Evolutionary conservation across 108 stramenopile genomes (phyloP).

Genomic region (Cyclotella sp.): DNA sequence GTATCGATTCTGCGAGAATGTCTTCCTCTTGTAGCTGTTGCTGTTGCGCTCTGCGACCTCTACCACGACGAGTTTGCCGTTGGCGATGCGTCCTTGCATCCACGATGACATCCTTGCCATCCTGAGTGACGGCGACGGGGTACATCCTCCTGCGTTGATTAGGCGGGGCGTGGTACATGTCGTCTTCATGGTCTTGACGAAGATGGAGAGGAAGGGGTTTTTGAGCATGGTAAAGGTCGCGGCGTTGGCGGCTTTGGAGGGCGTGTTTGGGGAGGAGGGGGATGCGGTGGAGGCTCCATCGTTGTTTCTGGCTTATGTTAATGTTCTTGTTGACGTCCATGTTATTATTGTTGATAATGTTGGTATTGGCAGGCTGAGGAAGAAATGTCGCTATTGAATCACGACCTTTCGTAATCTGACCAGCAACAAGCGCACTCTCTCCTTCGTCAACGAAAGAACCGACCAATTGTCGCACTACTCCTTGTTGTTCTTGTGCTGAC

Average conservation of each 20-base stretch:
- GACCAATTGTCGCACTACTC: background rate
- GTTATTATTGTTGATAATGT: background rate
- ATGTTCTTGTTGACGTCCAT: background rate
- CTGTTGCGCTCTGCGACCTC: background rate
- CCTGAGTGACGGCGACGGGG: background rate
- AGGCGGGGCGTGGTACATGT: slow-evolving; percentile 28
- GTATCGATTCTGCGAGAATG: background rate
- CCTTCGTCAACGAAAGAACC: background rate
- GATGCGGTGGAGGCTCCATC: slow-evolving; percentile 18
- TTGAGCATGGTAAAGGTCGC: slow-evolving; percentile 22
- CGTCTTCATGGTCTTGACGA: slow-evolving; percentile 20
- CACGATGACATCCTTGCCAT: background rate
- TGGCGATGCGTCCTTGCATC: slow-evolving; percentile 9
- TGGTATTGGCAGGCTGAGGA: background rate
- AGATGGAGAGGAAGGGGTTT: slow-evolving; percentile 38
- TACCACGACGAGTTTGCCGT: background rate
- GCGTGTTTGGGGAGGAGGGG: slow-evolving; percentile 45
- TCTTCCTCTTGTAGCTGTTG: slow-evolving; percentile 9
- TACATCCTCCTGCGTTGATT: slow-evolving; percentile 39
- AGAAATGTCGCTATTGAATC: background rate
- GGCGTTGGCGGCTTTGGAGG: slow-evolving; percentile 41
- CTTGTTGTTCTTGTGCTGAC: too few species aligned
- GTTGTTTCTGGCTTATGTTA: background rate
- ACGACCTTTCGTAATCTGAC: too few species aligned
- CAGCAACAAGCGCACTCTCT: too few species aligned